Evolutionary conservation across 768 basidiomycete species (phyloP).

Genomic region (Russula foetens): DNA sequence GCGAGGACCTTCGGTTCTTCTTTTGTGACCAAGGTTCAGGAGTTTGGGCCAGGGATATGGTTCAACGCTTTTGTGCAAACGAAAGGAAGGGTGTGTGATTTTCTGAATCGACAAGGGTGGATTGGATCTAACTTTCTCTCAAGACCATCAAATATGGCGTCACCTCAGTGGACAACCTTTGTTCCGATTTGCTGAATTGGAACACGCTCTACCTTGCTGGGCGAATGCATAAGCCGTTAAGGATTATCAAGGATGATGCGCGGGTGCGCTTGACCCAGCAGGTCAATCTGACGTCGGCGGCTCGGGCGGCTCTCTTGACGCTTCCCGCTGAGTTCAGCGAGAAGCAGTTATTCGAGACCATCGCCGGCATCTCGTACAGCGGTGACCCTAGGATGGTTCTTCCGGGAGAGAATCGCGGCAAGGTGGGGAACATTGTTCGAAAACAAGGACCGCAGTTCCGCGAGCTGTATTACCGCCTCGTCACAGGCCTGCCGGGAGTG

Average conservation of each 20-base stretch:
- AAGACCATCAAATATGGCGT: conserved; percentile 98
- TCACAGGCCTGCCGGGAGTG: conserved; percentile 72
- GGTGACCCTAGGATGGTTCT: conserved; percentile 94
- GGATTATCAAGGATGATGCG: conserved; percentile 88
- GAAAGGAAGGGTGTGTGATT: conserved; percentile 65
- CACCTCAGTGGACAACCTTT: conserved; percentile 84
- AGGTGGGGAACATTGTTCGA: conserved; percentile 89
- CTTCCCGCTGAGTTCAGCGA: conserved; percentile 81
- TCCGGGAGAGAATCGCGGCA: conserved; percentile 89
- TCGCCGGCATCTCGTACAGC: conserved; percentile 78
- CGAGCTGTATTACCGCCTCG: conserved; percentile 77
- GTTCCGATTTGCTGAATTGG: conserved; percentile 90
- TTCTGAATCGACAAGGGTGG: neutral
- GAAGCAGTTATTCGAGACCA: conserved; percentile 71
- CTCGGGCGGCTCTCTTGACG: conserved; percentile 82
- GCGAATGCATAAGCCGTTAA: conserved; percentile 94
- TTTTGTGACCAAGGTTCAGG: conserved; percentile 75
- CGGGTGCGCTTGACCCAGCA: conserved; percentile 88
- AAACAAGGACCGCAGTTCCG: conserved; percentile 78
- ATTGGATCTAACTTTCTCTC: neutral
- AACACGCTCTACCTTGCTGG: conserved; percentile 88
- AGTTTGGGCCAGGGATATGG: conserved; percentile 82
- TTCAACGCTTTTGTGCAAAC: conserved; percentile 88
- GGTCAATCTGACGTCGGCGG: conserved; percentile 86
- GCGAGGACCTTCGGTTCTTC: conserved; percentile 78